Evolutionary conservation across 2,329 filamentous ascomycete species (phyloP), one percentile per base, ranked within the genome.

Genomic region (Beauveria sp.): DNA sequence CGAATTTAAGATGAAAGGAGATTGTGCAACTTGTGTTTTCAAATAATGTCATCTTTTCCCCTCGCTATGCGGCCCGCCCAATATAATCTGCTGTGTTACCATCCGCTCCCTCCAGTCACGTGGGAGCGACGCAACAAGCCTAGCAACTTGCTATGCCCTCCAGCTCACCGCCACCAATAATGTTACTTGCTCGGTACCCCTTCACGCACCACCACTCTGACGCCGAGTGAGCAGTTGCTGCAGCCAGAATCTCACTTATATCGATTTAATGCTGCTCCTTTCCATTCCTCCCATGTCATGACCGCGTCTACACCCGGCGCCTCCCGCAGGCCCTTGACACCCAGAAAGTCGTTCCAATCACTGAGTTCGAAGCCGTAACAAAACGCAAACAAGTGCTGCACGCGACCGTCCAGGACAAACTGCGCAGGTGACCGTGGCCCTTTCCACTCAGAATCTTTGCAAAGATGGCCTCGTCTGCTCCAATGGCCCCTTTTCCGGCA

Each of bases 341-440:
- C 73, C 7, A 75, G 66, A 61, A 78, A 78, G 18, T 75, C 74
- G 12, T 75, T 68, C 76, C 75, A 78, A 65, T 78, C 75, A 30
- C 53, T 65, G 28, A 77, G 70, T 65, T 78, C 69, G 62, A 77
- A 77, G 16, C 74, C 73, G 56, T 73, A 76, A 66, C 75, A 78
- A 65, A 78, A 78, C 54, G 66, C 64, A 58, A 78, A 74, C 18
- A 69, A 64, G 63, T 78, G 75, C 62, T 75, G 69, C 26, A 76
- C 43, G 42, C 73, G 70, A 18, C 76, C 75, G 12, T 73, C 69
- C 62, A 69, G 66, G 46, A 79, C 73, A 65, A 67, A 69, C 3
- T 55, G 58, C n/a, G 73, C 46, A 79, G 68, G 52, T 74, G 71
- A 14, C 43, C 53, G 51, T 66, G 65, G 5, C 73, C 73, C 62